Base-by-base conservation (phyloP, 495 filamentous ascomycete species). In the Penicillium cinerascens region DNA sequence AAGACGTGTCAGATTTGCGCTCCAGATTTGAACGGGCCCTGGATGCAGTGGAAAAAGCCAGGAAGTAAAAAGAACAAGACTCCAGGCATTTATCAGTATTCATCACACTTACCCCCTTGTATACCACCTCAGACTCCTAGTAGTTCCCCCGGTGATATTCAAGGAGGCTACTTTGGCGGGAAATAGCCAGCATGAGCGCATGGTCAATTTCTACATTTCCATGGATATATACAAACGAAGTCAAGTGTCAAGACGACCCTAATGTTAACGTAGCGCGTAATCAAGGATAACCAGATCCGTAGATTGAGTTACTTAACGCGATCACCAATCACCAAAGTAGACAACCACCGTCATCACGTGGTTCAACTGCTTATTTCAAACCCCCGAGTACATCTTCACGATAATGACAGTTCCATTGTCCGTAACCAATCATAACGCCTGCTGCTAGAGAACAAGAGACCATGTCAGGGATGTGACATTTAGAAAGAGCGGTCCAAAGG, bases 1-100 rank as follows among this genome's bases (percentile, higher is more conserved):
- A 97, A 72, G 88, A 92, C 26, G 78, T 81, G 6, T 70, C 80
- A 17, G 77, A 87, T 47, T 68, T 97, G 45, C 66, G 71, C 5
- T 51, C 58, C 33, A 73, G 60, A 37, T 64, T 86, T 47, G 63
- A 76, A 55, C 66, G 57, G 40, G 82, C 82, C 50, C 56, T 83
- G 50, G 65, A 72, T 29, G 74, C 73, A 46, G 74, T 73, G 29
- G 64, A 66, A 48, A 57, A 56, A 21, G 55, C 54, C 11, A 41
- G 41, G 27, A 53, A 64, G 36, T 48, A 41, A 53, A 51, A 4
- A 4, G 18, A 33, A 20, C 39, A 18, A 41, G 5, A 7, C 16
- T n/a, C 21, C 35, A 33, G 38, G 18, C 13, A 26, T 52, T 52
- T 15, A 47, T 43, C 49, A 52, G 45, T 37, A 36, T 27, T 49